A percentile compares a stretch with the other conserved stretches of the same genome.
These are phyloP conservation scores for Hamigera avellanea DNA, from an alignment of 495 filamentous ascomycete genomes.

Conservation along the genomic window DNA sequence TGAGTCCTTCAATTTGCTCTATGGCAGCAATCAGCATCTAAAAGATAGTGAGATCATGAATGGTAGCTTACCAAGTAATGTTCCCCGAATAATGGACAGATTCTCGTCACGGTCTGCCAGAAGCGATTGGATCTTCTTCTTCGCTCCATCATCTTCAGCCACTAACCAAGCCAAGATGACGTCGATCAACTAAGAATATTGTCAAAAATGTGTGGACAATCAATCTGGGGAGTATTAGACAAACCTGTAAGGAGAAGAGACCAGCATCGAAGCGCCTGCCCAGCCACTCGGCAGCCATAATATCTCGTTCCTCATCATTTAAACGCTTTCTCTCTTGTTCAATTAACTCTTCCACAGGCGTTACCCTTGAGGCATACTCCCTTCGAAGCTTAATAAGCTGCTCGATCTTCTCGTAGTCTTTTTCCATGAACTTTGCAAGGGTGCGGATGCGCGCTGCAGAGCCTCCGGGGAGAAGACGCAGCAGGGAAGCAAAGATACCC, in stretches of 20 bases:
- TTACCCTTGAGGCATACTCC: constrained; percentile 57
- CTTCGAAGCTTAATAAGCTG: constrained; percentile 59
- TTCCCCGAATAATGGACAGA: constrained; percentile 47
- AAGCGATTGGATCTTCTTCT: constrained; percentile 47
- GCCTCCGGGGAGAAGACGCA: constrained; percentile 69
- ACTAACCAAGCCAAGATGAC: constrained; percentile 84
- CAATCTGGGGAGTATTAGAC: neutral
- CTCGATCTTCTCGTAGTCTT: constrained; percentile 74
- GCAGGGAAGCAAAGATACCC: constrained; percentile 75
- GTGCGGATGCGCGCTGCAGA: constrained; percentile 69
- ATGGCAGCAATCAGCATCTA: constrained; percentile 10
- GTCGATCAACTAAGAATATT: constrained; percentile 51
- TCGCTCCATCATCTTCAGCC: constrained; percentile 79
- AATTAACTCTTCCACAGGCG: constrained; percentile 56
- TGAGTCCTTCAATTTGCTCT: constrained; percentile 56
- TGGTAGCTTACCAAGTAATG: constrained; percentile 49
- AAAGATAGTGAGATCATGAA: neutral
- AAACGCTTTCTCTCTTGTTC: constrained; percentile 37
- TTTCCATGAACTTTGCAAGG: constrained; percentile 92
- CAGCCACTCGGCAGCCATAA: constrained; percentile 70
- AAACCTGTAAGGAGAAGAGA: constrained; percentile 65
- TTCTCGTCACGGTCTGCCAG: constrained; percentile 59
- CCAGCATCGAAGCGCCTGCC: constrained; percentile 76
- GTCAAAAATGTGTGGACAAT: constrained; percentile 3
- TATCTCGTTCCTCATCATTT: constrained; percentile 45